phyloP scores from a whole-genome alignment of 2,329 filamentous ascomycete genomes.

The Chaetothyriales sp. region DNA sequence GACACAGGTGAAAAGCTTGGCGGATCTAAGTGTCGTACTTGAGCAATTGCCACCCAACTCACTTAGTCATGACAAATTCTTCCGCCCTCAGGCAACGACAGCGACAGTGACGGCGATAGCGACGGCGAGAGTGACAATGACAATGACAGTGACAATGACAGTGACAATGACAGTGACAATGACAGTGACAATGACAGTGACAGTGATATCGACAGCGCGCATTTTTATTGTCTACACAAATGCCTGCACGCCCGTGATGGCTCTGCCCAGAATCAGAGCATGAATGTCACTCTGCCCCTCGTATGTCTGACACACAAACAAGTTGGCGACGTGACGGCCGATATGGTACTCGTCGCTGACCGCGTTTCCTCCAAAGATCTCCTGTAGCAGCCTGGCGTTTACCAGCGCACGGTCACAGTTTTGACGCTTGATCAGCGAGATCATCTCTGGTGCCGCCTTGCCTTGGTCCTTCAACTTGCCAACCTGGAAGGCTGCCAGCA shows the following conservation, averaged over 20 bases:
- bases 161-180: not conserved
- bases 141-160: no score
- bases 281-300: conserved; percentile 98
- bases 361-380: conserved; percentile 96
- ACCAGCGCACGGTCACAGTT: conserved; percentile 84
- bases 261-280: conserved; percentile 54
- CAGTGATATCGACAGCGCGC: not conserved
- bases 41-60: not conserved
- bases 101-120: not conserved
- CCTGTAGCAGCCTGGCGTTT: conserved; percentile 70
- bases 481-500: conserved; percentile 80
- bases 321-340: conserved; percentile 83
- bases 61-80: not conserved
- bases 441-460: conserved; percentile 85
- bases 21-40: not conserved
- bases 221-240: conserved; percentile 43
- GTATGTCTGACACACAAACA: conserved; percentile 96
- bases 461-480: conserved; percentile 86
- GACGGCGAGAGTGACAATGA: no score
- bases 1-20: not conserved
- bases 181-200: not conserved
- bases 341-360: conserved; percentile 95
- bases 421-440: conserved; percentile 89
- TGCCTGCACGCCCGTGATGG: conserved; percentile 63
- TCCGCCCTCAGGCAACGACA: not conserved